Base-by-base conservation (phyloP, 2,329 filamentous ascomycete genomes). In the Neophaeococcomyces aloes region DNA sequence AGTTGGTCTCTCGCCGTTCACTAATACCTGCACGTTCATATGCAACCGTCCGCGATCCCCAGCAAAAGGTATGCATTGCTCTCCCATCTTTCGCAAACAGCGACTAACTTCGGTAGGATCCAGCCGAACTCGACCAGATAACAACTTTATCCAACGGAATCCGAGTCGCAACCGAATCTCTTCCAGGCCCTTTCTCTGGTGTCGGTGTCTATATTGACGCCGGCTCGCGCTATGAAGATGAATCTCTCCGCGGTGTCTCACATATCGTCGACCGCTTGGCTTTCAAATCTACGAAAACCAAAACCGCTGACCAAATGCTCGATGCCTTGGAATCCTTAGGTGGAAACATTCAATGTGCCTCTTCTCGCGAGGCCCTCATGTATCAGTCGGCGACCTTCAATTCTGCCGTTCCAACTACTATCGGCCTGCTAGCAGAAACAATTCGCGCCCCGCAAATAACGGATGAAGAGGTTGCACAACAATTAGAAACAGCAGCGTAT, bases 301-400 rank as follows among this genome's bases (percentile, higher is more conserved):
- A 80, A 48, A 77, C 77, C 0, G 78, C 80, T 44, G 88, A 95
- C 64, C 72, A 87, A 54, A 91, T 96, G 79, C 70, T 94, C 15
- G 86, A 94, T 63, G 73, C 80, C 27, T 75, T 95, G 27, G 91
- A 96, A 65, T 81, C 80, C 0, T 71, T 98, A 2, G 91, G 91
- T 29, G 91, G 91, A 25, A 95, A 95, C 62, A 89, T 98, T 47
- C 88, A 96, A 66, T 98, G 91, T 66, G 88, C 89, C 8, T 95
- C 88, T 1, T 94, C 87, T 2, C 76, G 91, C 52, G 91, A 98
- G 66, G 86, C 86, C 45, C 77, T 98, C 67, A 98, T 98, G 91
- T 98, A 98, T 70, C 91, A 98, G 65, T 86, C 87, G 1, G 91
- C 91, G 19, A 95, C 88, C 23, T 98, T 98, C 76, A 98, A 98